These are phyloP conservation scores for Cyclospora cayetanensis DNA, from an alignment of 169 alveolate species.

Conservation along the genomic window DNA sequence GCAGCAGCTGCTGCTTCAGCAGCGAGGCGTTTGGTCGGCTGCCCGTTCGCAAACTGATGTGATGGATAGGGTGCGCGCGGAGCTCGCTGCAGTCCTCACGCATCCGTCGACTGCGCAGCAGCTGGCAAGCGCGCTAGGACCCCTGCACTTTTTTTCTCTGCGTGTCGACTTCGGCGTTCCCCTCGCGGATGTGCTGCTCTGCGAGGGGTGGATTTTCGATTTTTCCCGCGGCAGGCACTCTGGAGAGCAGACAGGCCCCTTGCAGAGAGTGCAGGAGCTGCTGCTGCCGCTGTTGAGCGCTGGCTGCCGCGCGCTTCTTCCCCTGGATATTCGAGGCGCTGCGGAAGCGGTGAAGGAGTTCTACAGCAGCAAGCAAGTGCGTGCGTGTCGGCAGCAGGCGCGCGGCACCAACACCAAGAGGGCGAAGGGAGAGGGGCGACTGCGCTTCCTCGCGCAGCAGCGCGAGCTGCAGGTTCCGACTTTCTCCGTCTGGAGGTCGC, in stretches of 20 bases:
- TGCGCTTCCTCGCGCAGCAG: conserved; percentile 20
- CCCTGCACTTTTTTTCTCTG: conserved; percentile 37
- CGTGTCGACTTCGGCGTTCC: not conserved
- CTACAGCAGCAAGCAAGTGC: conserved; percentile 50
- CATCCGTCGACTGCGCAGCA: not conserved
- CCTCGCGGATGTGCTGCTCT: conserved; percentile 33
- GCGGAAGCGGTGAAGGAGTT: conserved; percentile 60
- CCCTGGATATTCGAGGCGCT: conserved; percentile 37
- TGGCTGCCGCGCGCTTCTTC: conserved; percentile 53
- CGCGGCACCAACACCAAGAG: conserved; percentile 44
- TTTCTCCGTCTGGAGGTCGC: conserved; percentile 29
- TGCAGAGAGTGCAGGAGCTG: not conserved
- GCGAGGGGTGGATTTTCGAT: conserved; percentile 47
- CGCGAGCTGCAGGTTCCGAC: not conserved
- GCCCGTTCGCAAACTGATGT: not conserved
- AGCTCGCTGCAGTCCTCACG: not conserved
- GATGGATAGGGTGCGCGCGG: conserved; percentile 30
- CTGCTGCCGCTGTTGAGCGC: conserved; percentile 13
- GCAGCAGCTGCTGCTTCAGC: conserved; percentile 13
- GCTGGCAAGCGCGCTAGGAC: conserved; percentile 27
- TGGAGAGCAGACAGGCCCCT: not conserved
- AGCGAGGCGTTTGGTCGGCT: conserved; percentile 45
- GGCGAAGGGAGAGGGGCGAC: conserved; percentile 32
- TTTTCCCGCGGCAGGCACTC: not conserved
- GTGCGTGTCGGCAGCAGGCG: conserved; percentile 46